Evolutionary conservation across 2,329 filamentous ascomycete species (phyloP).

Genomic region (Hypoxylon sp.): DNA sequence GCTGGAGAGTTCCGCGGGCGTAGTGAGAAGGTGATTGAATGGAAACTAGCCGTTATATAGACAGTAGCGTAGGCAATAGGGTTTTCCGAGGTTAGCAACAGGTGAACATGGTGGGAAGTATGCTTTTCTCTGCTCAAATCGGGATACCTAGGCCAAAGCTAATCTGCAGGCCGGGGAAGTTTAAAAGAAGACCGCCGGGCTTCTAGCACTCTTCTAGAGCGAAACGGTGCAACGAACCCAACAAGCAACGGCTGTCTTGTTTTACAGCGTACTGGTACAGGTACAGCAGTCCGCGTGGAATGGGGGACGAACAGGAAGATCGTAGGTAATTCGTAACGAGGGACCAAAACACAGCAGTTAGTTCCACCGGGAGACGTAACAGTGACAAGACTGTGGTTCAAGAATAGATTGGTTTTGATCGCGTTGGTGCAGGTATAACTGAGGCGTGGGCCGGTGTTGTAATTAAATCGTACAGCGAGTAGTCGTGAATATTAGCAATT

Average conservation of each 20-base stretch:
- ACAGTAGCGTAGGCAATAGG: slow-evolving; percentile 8
- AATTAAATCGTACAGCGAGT: slow-evolving; percentile 25
- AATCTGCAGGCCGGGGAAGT: slow-evolving; percentile 23
- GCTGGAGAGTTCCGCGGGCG: slow-evolving; percentile 17
- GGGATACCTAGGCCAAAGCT: slow-evolving; percentile 28
- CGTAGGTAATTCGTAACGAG: slow-evolving; percentile 36
- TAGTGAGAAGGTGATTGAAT: slow-evolving; percentile 15
- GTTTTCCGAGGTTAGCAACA: slow-evolving; percentile 28
- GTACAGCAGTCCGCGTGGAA: slow-evolving; percentile 41
- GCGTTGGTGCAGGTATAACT: slow-evolving; percentile 19
- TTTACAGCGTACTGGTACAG: slow-evolving; percentile 40
- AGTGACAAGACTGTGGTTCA: slow-evolving; percentile 19
- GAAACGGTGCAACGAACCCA: slow-evolving; percentile 38
- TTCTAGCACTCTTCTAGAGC: slow-evolving; percentile 42
- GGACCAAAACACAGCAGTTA: slow-evolving; percentile 39
- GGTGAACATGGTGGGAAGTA: slow-evolving; percentile 23
- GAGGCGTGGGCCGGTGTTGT: slow-evolving; percentile 22
- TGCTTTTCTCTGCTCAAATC: slow-evolving; percentile 32
- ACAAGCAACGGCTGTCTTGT: slow-evolving; percentile 36
- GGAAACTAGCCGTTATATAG: slow-evolving; percentile 6
- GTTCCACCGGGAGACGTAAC: slow-evolving; percentile 39
- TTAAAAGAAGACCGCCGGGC: slow-evolving; percentile 14
- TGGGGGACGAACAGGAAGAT: slow-evolving; percentile 40
- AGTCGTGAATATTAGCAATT: slow-evolving; percentile 33
- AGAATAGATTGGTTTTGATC: slow-evolving; percentile 18